Percentiles rank a stretch among this genome's conserved stretches.
phyloP scores from a whole-genome alignment of 495 filamentous ascomycete species.

The Penicillium salamii region DNA sequence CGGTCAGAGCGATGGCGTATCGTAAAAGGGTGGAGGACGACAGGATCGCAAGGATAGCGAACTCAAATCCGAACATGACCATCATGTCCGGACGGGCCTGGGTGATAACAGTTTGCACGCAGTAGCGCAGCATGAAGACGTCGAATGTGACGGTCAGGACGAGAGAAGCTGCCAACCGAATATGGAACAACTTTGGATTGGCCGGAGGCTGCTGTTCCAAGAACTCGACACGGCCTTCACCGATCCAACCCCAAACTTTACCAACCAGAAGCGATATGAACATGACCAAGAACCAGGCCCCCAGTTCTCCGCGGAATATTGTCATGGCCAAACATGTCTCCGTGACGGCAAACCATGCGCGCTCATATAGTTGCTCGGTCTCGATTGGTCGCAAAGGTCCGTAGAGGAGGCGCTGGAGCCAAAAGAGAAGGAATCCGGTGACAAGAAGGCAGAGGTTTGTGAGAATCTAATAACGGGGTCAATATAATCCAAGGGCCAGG shows the following conservation, averaged over 20 bases:
- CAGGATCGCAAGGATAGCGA: constrained; percentile 76
- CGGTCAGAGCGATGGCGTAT: constrained; percentile 76
- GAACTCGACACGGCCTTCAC: constrained; percentile 88
- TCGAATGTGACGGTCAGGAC: constrained; percentile 74
- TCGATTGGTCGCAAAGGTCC: constrained; percentile 90
- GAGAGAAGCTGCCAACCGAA: constrained; percentile 74
- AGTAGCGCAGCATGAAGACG: constrained; percentile 72
- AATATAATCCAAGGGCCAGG: not conserved
- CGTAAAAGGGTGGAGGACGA: constrained; percentile 75
- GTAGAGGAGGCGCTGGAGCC: constrained; percentile 85
- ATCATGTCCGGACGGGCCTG: constrained; percentile 94
- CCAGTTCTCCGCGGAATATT: constrained; percentile 94
- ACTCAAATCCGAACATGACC: constrained; percentile 99
- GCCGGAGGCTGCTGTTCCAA: constrained; percentile 93
- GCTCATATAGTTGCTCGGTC: constrained; percentile 94
- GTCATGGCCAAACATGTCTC: constrained; percentile 98
- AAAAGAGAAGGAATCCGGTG: constrained; percentile 74
- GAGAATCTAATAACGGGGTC: constrained; percentile 60
- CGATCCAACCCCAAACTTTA: constrained; percentile 98
- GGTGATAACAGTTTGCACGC: constrained; percentile 74
- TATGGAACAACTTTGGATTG: constrained; percentile 87
- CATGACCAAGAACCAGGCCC: constrained; percentile 92
- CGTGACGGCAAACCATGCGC: constrained; percentile 94
- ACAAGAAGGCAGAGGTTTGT: constrained; percentile 81
- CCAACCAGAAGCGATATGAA: constrained; percentile 87